A percentile compares a stretch with the other conserved stretches of the same genome.
Evolutionary conservation across 1,284 basidiomycete species (phyloP).

Genomic region (Ganoderma sp.): DNA sequence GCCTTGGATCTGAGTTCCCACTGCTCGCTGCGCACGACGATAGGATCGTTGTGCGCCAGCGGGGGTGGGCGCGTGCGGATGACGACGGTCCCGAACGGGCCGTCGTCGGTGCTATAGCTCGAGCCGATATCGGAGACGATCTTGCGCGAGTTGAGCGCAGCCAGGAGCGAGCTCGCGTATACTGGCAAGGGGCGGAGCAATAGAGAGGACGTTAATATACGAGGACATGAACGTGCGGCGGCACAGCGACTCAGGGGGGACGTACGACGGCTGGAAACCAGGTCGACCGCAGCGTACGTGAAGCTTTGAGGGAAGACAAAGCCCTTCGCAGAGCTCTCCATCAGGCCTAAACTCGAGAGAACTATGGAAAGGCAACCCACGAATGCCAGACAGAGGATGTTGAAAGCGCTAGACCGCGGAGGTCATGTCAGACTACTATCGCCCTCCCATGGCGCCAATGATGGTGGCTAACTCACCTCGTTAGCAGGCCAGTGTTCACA

Average conservation of each 20-base stretch:
- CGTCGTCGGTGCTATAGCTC: not conserved
- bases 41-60: not conserved
- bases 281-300: not conserved
- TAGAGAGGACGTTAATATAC: not conserved
- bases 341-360: not conserved
- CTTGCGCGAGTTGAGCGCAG: constrained; percentile 2
- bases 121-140: not conserved
- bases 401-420: not conserved
- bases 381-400: not conserved
- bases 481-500: constrained; percentile 16
- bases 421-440: too few relatives aligned
- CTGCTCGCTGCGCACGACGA: not conserved
- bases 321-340: not conserved
- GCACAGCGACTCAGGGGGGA: not conserved
- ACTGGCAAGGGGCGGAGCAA: not conserved
- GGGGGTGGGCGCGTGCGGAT: not conserved
- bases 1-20: not conserved
- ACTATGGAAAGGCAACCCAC: not conserved
- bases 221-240: not conserved
- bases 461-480: not conserved
- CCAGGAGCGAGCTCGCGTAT: not conserved
- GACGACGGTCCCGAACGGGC: not conserved
- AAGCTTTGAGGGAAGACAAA: not conserved
- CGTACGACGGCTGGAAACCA: not conserved
- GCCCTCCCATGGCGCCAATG: not conserved